Percentiles rank a stretch among this genome's conserved stretches.
phyloP scores from a whole-genome alignment of 176 grass and related monocot species.

The Microstegium vimineum region DNA sequence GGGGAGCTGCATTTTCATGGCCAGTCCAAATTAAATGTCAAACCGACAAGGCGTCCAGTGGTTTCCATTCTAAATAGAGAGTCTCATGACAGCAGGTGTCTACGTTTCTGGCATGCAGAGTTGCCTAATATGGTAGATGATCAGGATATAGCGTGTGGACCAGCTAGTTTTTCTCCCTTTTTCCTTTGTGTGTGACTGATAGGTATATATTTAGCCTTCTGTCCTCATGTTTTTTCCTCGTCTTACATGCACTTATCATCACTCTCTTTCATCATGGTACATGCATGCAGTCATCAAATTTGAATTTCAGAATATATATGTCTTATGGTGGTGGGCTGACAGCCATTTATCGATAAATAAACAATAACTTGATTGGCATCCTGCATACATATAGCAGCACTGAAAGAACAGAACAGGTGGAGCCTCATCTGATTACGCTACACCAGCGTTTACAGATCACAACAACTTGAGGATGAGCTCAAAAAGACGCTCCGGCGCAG shows the following conservation, averaged over 20 bases:
- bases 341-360: background rate
- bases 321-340: background rate
- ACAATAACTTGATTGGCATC: background rate
- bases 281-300: background rate
- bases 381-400: background rate
- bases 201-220: background rate
- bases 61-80: slow-evolving; percentile 1
- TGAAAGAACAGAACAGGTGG: background rate
- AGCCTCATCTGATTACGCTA: background rate
- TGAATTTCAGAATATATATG: background rate
- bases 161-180: background rate
- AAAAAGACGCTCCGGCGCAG: slow-evolving; percentile 17
- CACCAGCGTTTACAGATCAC: background rate
- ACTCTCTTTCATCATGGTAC: background rate
- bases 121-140: background rate
- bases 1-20: background rate
- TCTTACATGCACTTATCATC: background rate
- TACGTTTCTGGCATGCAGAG: slow-evolving; percentile 7
- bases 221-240: background rate
- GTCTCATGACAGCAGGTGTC: background rate
- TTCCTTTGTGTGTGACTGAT: background rate
- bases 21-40: slow-evolving; percentile 1
- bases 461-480: slow-evolving; percentile 19
- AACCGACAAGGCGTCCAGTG: background rate
- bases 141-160: background rate